Conservation (phyloP, 2,329 filamentous ascomycete genomes). For the Aspergillus viridinutans region DNA sequence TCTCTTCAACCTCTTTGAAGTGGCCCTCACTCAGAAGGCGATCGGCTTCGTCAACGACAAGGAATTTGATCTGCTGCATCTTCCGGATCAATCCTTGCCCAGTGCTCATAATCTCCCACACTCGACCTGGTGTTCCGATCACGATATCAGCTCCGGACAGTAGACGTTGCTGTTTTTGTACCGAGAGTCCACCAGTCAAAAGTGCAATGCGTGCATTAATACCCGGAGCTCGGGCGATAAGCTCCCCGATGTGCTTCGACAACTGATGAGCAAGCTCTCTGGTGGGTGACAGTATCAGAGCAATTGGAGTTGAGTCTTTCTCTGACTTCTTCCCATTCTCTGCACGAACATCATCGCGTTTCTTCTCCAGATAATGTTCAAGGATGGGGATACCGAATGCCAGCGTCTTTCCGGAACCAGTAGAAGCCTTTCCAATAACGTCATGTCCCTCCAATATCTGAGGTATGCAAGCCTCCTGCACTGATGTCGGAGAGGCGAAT, state of each 20-base stretch:
- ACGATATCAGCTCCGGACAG: constrained; percentile 82
- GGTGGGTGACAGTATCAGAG: constrained; percentile 84
- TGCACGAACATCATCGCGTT: constrained; percentile 15
- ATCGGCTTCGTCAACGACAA: constrained; percentile 94
- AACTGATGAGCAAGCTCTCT: constrained; percentile 92
- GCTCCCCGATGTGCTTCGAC: constrained; percentile 70
- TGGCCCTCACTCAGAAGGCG: constrained; percentile 85
- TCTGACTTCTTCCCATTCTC: constrained; percentile 39
- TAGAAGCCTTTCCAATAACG: constrained; percentile 92
- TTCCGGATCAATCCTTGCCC: constrained; percentile 64
- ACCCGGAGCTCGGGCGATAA: constrained; percentile 66
- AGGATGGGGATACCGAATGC: constrained; percentile 93
- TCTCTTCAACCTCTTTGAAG: constrained; percentile 90
- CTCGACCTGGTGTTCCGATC: constrained; percentile 83
- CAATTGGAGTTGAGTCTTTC: constrained; percentile 53
- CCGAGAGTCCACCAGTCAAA: constrained; percentile 83
- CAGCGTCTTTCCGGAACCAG: constrained; percentile 92
- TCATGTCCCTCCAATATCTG: constrained; percentile 79
- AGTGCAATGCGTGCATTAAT: constrained; percentile 65
- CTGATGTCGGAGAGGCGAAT: constrained; percentile 75
- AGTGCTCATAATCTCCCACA: constrained; percentile 89
- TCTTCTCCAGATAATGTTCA: constrained; percentile 67
- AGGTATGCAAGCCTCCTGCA: constrained; percentile 77
- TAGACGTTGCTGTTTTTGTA: constrained; percentile 91
- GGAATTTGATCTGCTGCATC: constrained; percentile 70